phyloP scores from a whole-genome alignment of 345 rosid species.

The Pugionium cornutum region DNA sequence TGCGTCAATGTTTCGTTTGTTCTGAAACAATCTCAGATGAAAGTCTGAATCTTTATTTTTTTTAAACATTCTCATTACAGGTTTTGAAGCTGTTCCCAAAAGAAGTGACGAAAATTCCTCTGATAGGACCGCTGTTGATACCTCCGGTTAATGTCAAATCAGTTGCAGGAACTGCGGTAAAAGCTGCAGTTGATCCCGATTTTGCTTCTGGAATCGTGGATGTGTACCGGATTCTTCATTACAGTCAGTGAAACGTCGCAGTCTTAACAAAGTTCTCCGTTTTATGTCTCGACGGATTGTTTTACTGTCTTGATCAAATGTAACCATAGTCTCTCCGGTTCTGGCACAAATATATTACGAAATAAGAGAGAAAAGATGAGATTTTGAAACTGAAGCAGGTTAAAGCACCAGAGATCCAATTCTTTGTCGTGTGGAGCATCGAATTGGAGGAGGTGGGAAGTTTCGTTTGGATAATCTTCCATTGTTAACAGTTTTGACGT shows the following conservation, averaged over 20 bases:
- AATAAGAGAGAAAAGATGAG: not conserved
- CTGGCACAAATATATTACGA: not conserved
- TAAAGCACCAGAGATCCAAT: not conserved
- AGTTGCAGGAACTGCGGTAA: slow-evolving; percentile 60
- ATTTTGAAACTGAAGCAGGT: not conserved
- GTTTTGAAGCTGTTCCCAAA: slow-evolving; percentile 51
- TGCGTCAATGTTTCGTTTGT: not conserved
- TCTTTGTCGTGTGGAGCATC: not conserved
- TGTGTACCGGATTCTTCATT: slow-evolving; percentile 51
- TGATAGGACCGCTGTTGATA: slow-evolving; percentile 57
- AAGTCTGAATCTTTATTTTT: not conserved
- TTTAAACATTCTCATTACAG: slow-evolving; percentile 37
- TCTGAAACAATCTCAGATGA: not conserved
- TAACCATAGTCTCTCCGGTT: slow-evolving; percentile 5
- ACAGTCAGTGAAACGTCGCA: slow-evolving; percentile 12
- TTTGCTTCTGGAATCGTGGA: slow-evolving; percentile 58
- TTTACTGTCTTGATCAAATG: slow-evolving; percentile 6
- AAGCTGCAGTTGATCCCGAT: slow-evolving; percentile 52
- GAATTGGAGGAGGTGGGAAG: no score
- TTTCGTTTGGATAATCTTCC: not conserved
- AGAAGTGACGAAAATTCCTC: slow-evolving; percentile 48
- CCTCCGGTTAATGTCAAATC: slow-evolving; percentile 59
- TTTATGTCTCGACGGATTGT: not conserved
- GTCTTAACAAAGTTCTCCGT: not conserved
- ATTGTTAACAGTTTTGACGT: no score